phyloP scores from a whole-genome alignment of 2,329 filamentous ascomycete species.

The Venturia carpophila region DNA sequence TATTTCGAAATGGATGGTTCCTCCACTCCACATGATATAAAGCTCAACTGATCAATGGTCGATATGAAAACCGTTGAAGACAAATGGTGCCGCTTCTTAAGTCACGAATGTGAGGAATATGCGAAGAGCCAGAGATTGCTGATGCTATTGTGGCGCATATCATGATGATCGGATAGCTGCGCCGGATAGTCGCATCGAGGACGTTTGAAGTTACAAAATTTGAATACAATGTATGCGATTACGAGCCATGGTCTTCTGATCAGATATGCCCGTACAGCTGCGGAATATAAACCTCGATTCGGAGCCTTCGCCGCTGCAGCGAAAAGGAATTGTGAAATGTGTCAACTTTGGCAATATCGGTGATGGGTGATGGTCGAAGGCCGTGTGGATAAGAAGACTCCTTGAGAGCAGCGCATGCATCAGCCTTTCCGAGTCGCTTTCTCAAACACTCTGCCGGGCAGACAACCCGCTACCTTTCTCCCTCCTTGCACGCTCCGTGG shows the following conservation, averaged over 20 bases:
- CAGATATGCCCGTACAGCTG: neutral
- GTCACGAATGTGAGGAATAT: too few relatives aligned
- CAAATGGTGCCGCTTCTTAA: too few relatives aligned
- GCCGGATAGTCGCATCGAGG: neutral
- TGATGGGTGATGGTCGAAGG: slow-evolving; percentile 2
- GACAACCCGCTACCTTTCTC: neutral
- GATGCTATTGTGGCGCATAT: neutral
- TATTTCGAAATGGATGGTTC: too few relatives aligned
- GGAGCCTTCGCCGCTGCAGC: neutral
- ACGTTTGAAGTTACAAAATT: neutral
- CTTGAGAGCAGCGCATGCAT: neutral
- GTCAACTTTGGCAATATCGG: slow-evolving; percentile 5
- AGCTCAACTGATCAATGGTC: too few relatives aligned
- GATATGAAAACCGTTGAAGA: too few relatives aligned
- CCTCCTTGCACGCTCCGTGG: neutral
- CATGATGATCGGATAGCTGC: neutral
- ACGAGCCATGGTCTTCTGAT: neutral
- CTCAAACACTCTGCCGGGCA: neutral
- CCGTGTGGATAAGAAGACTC: neutral
- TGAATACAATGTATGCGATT: neutral
- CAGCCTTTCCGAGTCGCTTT: neutral
- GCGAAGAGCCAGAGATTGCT: neutral
- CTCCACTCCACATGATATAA: too few relatives aligned
- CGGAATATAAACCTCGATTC: neutral
- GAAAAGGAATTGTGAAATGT: neutral